Evolutionary conservation across 2,329 filamentous ascomycete genomes (phyloP).

Genomic region (Chaetomium globosum): DNA sequence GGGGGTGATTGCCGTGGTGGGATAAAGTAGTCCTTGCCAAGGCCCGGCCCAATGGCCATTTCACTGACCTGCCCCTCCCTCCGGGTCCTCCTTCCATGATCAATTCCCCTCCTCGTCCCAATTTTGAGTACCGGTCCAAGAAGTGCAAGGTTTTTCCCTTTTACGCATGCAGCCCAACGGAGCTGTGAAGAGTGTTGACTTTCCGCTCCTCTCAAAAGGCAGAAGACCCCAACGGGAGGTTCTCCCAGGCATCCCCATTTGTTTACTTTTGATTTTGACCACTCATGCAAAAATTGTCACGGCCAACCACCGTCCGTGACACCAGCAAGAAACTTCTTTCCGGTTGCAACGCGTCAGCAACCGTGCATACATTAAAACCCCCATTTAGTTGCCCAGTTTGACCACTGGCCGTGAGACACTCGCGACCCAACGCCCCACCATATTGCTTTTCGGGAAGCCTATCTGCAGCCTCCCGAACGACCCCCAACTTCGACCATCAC

Average conservation of each 20-base stretch:
- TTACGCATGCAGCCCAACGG: constrained; percentile 15
- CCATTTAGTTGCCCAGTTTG: constrained; percentile 28
- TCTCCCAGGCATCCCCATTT: constrained; percentile 17
- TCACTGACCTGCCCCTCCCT: constrained; percentile 29
- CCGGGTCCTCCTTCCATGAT: constrained; percentile 30
- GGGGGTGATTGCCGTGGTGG: constrained; percentile 28
- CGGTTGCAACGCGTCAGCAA: constrained; percentile 26
- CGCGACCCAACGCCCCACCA: constrained; percentile 35
- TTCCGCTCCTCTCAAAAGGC: neutral
- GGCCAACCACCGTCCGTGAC: constrained; percentile 34
- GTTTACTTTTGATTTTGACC: constrained; percentile 24
- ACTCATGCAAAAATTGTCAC: constrained; percentile 14
- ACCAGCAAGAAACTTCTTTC: constrained; percentile 6
- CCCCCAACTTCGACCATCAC: constrained; percentile 1
- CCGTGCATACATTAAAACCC: constrained; percentile 32
- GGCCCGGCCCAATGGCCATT: constrained; percentile 26
- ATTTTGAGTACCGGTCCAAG: constrained; percentile 21
- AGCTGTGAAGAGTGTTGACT: constrained; percentile 13
- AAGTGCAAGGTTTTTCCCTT: constrained; percentile 26
- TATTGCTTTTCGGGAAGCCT: constrained; percentile 24
- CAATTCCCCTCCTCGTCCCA: constrained; percentile 25
- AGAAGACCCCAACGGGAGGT: constrained; percentile 21
- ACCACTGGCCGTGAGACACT: constrained; percentile 25
- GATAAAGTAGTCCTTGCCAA: constrained; percentile 32
- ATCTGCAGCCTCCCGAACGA: constrained; percentile 36